Evolutionary conservation across 108 stramenopile genomes (phyloP).

Genomic region (Skeletonema potamos): DNA sequence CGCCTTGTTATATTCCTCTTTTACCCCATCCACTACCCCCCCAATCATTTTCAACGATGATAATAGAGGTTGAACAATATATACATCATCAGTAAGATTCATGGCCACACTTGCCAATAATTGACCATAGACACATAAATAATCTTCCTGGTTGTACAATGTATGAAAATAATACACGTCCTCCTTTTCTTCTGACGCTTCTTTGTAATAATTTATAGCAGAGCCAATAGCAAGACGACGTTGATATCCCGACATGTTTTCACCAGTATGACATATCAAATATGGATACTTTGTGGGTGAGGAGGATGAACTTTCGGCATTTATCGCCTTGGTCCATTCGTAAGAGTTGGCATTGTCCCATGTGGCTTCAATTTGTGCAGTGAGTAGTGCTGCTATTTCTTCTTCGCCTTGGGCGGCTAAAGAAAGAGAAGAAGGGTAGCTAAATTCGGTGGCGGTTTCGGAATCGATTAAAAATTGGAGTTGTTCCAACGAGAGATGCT

Average conservation of each 20-base stretch:
- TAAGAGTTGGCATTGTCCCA: conserved; percentile 14
- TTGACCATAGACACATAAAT: conserved; percentile 26
- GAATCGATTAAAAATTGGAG: background rate
- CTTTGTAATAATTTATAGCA: background rate
- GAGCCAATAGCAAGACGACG: conserved; percentile 8
- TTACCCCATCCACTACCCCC: conserved; percentile 2
- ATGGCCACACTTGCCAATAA: conserved; percentile 9
- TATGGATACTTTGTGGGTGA: conserved; percentile 28
- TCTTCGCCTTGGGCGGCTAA: too few relatives aligned
- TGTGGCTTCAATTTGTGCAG: background rate
- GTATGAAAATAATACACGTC: background rate
- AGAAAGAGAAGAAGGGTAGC: background rate
- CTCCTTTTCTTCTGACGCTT: background rate
- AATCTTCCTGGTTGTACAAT: conserved; percentile 26
- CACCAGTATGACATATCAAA: conserved; percentile 18
- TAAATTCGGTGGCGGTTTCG: background rate
- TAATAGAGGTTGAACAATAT: conserved; percentile 22
- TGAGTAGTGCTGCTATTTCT: background rate
- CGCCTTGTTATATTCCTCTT: background rate
- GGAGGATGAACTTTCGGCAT: background rate
- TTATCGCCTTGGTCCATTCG: conserved; percentile 20
- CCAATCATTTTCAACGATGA: conserved; percentile 22
- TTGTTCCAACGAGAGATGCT: background rate
- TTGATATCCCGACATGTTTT: conserved; percentile 13
- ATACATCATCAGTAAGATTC: conserved; percentile 3